phyloP scores from a whole-genome alignment of 768 basidiomycete species.

The Naganishia kalamii region DNA sequence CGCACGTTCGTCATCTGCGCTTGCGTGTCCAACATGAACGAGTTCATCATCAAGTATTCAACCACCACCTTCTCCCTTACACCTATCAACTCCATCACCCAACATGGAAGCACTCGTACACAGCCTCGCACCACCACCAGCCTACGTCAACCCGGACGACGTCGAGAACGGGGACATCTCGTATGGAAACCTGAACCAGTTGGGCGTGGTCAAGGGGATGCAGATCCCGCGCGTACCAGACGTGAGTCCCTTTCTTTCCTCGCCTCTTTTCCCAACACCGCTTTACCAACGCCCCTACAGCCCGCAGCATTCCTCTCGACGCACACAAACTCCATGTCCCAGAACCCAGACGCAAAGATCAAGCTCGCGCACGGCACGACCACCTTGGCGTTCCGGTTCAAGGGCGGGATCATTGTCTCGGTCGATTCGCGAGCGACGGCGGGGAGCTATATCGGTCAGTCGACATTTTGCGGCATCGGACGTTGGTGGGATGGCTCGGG shows the following conservation, averaged over 20 bases:
- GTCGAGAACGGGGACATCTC: conserved; percentile 17
- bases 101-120: conserved; percentile 15
- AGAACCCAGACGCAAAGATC: conserved; percentile 83
- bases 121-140: conserved; percentile 9
- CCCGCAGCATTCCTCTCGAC: conserved; percentile 82
- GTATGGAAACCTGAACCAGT: conserved; percentile 36
- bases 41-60: neutral
- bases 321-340: conserved; percentile 88
- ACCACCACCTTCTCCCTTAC: neutral
- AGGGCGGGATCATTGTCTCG: conserved; percentile 96
- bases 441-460: conserved; percentile 88
- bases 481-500: neutral
- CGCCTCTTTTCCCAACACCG: neutral
- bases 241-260: conserved; percentile 29
- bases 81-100: neutral
- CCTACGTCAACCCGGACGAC: conserved; percentile 2
- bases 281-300: conserved; percentile 50
- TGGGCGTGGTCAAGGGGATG: conserved; percentile 41
- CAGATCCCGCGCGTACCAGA: conserved; percentile 38
- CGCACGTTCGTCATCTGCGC: neutral
- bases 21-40: neutral
- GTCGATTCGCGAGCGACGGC: conserved; percentile 98
- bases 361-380: conserved; percentile 99
- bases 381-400: conserved; percentile 90
- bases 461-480: neutral